A percentile compares a stretch with the other conserved stretches of the same genome.
Evolutionary conservation across 257 asterid species (phyloP).

Genomic region (Jacaranda copaia): DNA sequence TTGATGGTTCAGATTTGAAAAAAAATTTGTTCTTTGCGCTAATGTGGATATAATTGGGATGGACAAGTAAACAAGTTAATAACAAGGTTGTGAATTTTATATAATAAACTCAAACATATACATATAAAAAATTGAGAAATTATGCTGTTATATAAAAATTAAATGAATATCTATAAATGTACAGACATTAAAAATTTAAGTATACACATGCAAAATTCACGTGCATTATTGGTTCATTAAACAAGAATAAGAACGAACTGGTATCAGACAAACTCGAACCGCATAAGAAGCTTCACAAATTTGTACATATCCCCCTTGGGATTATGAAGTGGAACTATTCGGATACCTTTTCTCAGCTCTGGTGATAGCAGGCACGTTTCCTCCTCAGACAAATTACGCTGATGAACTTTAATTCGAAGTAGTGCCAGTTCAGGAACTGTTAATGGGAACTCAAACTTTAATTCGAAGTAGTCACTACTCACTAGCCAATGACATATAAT

Average conservation of each 20-base stretch:
- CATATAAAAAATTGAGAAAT: no score
- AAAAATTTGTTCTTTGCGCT: no score
- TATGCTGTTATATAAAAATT: no score
- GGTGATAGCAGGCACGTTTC: constrained; percentile 78
- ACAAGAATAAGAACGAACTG: not conserved
- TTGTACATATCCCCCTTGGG: constrained; percentile 66
- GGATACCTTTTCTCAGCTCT: constrained; percentile 80
- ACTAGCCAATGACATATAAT: not conserved
- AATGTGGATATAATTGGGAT: no score
- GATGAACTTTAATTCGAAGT: constrained; percentile 81
- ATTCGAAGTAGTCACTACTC: constrained; percentile 63
- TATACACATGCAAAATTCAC: no score
- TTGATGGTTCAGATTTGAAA: no score
- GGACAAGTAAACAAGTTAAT: no score
- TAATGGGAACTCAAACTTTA: constrained; percentile 79
- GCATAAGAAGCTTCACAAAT: constrained; percentile 79
- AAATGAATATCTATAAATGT: no score
- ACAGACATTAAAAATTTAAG: no score
- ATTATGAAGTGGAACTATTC: constrained; percentile 72
- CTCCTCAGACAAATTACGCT: constrained; percentile 79
- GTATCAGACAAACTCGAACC: constrained; percentile 62
- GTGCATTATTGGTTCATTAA: constrained; percentile 6
- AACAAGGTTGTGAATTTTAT: no score
- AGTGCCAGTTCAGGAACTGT: constrained; percentile 86
- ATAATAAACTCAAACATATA: no score